Evolutionary conservation across 148 eudicot genomes (phyloP), one percentile per base, ranked within the genome.

Genomic region (Mesembryanthemum crystallinum): DNA sequence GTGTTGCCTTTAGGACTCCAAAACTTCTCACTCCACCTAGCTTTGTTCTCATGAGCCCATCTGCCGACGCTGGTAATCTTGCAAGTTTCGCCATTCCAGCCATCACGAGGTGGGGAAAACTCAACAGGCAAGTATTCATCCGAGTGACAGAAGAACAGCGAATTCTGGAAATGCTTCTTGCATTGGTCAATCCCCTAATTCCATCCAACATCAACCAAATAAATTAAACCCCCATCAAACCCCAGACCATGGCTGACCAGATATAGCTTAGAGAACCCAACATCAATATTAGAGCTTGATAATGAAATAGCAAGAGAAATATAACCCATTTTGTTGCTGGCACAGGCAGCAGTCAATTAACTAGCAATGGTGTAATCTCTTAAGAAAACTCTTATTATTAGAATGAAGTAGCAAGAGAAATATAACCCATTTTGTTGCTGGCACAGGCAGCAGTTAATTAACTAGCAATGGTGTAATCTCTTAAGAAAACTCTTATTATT

Each of bases 121-220:
- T 14, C 21, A 3, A 68, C 54, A 23, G 71, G 71, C 10, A 68
- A 24, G 33, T 42, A 68, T n/a, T 68, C 32, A 2, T 68, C 71
- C 2, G 55, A 39, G 5, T n/a, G 54, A 55, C 71, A 68, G 28
- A n/a, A 12, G 71, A 68, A 68, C 29, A 39, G 29, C 30, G 71
- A n/a, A 13, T 17, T 23, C 55, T 39, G 13, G 71, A 68, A 68
- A 42, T 27, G 71, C 71, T 24, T 68, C 32, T n/a, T 27, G 71
- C 55, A 68, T 45, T n/a, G 13, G 6, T 8, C 55, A 25, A 13
- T 68, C 13, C 71, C 71, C 71, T 68, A 68, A 30, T 30, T 64
- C 0, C 29, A 68, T 43, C 24, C 71, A 43, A n/a, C 4, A 25
- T 43, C 32, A 42, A 68, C 54, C 52, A 68, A 1, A 57, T 21